These are phyloP conservation scores for Blastocystis sp. DNA, from an alignment of 352 stramenopile species.

Conservation along the genomic window DNA sequence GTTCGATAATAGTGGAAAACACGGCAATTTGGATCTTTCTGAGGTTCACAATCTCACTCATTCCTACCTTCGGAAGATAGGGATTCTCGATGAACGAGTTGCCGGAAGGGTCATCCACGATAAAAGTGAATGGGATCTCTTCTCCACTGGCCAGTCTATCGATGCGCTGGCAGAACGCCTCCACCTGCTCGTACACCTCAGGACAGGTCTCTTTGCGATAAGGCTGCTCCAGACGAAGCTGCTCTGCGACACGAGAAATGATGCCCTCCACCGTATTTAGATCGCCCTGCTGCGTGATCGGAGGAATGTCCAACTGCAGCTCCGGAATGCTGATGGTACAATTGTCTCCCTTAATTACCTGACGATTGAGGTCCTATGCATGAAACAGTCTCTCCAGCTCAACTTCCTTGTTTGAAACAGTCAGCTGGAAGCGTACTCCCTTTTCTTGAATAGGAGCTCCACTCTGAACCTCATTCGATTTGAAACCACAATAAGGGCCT, in stretches of 20 bases:
- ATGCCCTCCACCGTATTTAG: conserved; percentile 80
- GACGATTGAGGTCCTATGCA: conserved; percentile 74
- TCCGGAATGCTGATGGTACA: conserved; percentile 72
- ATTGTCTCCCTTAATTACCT: conserved; percentile 81
- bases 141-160: conserved; percentile 70
- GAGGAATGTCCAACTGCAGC: conserved; percentile 82
- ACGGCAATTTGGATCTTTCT: conserved; percentile 71
- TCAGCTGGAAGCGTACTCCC: conserved; percentile 69
- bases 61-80: conserved; percentile 67
- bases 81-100: conserved; percentile 85
- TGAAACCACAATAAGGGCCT: conserved; percentile 71
- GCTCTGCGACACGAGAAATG: conserved; percentile 69
- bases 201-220: conserved; percentile 75
- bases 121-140: conserved; percentile 74
- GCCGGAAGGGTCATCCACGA: conserved; percentile 77
- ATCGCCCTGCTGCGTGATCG: conserved; percentile 73
- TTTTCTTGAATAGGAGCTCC: conserved; percentile 69
- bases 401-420: conserved; percentile 63
- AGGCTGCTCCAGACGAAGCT: conserved; percentile 72
- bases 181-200: conserved; percentile 71
- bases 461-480: conserved; percentile 63
- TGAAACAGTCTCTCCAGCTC: not conserved
- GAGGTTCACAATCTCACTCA: not conserved
- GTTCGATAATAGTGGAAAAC: conserved; percentile 73
- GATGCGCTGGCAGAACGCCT: conserved; percentile 74